Percentiles rank a stretch among this genome's conserved stretches.
phyloP scores from a whole-genome alignment of 352 stramenopile genomes.

The Pythium inflatum region DNA sequence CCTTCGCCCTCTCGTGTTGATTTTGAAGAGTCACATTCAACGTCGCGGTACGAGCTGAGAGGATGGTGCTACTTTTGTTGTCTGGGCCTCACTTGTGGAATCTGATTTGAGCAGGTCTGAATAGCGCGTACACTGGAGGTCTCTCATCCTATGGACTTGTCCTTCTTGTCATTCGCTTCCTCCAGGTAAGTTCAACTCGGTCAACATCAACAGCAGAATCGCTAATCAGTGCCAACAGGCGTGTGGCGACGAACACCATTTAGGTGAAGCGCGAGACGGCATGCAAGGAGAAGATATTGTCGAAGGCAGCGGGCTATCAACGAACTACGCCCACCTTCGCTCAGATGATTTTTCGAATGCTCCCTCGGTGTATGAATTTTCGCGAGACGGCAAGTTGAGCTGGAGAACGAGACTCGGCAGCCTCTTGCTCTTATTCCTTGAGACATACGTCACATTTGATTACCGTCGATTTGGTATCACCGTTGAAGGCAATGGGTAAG shows the following conservation, averaged over 20 bases:
- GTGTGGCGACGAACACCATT: constrained; percentile 70
- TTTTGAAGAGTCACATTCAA: constrained; percentile 92
- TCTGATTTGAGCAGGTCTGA: constrained; percentile 65
- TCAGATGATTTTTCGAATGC: not conserved
- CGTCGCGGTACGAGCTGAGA: constrained; percentile 42
- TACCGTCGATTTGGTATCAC: constrained; percentile 82
- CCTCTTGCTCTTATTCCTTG: constrained; percentile 76
- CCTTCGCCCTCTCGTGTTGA: constrained; percentile 92
- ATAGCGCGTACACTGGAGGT: constrained; percentile 94
- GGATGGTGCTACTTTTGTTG: not conserved
- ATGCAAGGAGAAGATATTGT: constrained; percentile 39
- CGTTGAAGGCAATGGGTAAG: constrained; percentile 69
- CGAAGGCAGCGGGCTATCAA: constrained; percentile 25
- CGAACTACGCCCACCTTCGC: not conserved
- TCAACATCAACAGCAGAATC: not conserved
- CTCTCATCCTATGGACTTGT: constrained; percentile 97
- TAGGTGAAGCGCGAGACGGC: constrained; percentile 13
- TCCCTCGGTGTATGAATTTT: constrained; percentile 74
- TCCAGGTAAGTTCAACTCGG: constrained; percentile 63
- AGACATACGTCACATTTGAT: constrained; percentile 87
- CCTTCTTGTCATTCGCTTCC: constrained; percentile 94
- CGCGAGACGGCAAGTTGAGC: constrained; percentile 52
- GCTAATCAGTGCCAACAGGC: too few relatives aligned
- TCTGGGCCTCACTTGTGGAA: not conserved
- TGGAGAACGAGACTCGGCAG: constrained; percentile 79